Conservation (phyloP, 2,329 filamentous ascomycete genomes). For the Fusarium odoratissimum region DNA sequence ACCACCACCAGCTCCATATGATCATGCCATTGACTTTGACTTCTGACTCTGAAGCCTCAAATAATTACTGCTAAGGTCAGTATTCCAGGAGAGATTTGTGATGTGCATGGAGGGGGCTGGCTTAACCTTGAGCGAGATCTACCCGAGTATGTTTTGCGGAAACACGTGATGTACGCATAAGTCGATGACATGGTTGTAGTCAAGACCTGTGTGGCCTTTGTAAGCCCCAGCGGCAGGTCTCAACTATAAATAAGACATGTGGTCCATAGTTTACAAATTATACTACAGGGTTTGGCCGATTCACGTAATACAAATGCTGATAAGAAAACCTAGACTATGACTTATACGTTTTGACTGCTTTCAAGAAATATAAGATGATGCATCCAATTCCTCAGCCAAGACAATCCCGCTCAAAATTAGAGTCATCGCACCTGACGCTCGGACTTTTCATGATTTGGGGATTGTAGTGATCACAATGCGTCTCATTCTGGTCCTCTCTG, state of each 20-base stretch:
- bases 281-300: fast-evolving
- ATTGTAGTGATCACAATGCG: not conserved
- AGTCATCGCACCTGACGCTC: too few species aligned
- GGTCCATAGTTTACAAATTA: fast-evolving
- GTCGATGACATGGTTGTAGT: fast-evolving
- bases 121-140: not conserved
- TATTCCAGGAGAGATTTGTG: fast-evolving
- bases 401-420: not conserved
- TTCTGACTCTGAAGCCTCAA: not conserved
- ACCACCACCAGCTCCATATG: not conserved
- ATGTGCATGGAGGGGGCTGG: not conserved
- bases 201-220: too few species aligned
- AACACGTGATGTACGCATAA: not conserved
- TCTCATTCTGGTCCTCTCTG: not conserved
- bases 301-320: too few species aligned
- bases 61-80: not conserved
- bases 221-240: not conserved
- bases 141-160: not conserved
- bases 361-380: not conserved
- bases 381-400: not conserved
- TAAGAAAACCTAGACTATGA: not conserved
- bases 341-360: not conserved
- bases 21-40: not conserved
- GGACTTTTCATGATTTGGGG: too few species aligned
- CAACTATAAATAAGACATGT: not conserved